Conservation (phyloP, 1,139 yeast species). For the Scheffersomyces quercinus region DNA sequence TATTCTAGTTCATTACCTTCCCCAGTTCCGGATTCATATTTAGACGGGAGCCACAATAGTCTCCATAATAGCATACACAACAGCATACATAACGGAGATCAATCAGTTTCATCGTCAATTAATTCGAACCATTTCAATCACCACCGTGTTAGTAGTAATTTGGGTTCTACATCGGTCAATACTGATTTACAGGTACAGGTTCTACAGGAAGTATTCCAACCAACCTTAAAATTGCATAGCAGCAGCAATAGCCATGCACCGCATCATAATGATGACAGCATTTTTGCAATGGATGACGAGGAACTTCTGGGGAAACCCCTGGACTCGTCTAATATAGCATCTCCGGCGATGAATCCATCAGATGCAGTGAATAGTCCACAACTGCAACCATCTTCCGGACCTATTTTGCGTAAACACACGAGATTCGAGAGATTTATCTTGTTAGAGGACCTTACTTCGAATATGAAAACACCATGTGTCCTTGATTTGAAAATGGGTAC, state of each 20-base stretch:
- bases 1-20: slow-evolving; percentile 61
- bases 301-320: slow-evolving; percentile 1
- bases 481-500: slow-evolving; percentile 98
- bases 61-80: slow-evolving; percentile 7
- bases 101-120: slow-evolving; percentile 3
- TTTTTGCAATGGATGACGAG: slow-evolving; percentile 40
- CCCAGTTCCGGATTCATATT: slow-evolving; percentile 21
- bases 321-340: slow-evolving; percentile 7
- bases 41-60: slow-evolving; percentile 6
- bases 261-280: slow-evolving; percentile 19
- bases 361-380: neutral
- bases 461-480: slow-evolving; percentile 84
- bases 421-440: slow-evolving; percentile 78
- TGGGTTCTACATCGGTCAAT: slow-evolving; percentile 39
- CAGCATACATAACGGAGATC: slow-evolving; percentile 2
- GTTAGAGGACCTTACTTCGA: slow-evolving; percentile 87
- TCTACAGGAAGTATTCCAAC: slow-evolving; percentile 40
- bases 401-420: slow-evolving; percentile 40
- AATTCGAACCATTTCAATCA: slow-evolving; percentile 1
- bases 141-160: slow-evolving; percentile 4
- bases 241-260: slow-evolving; percentile 1
- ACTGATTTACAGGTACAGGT: slow-evolving; percentile 43
- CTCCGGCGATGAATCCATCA: slow-evolving; percentile 1
- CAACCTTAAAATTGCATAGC: slow-evolving; percentile 16
- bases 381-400: neutral